Evolutionary conservation across 1,284 basidiomycete genomes (phyloP).

Genomic region (Moniliophthora roreri): DNA sequence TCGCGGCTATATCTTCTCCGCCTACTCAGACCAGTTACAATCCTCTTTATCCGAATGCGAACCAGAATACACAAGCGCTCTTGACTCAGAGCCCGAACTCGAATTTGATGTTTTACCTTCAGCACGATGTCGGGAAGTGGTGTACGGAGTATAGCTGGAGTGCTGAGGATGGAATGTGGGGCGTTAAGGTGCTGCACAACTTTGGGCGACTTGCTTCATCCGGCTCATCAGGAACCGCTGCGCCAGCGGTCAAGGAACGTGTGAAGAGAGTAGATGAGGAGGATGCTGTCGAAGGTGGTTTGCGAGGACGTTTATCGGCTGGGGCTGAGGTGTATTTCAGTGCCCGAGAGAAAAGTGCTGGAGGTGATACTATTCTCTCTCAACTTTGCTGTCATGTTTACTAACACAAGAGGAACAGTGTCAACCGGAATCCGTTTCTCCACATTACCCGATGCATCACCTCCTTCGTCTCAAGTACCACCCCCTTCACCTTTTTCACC

Average conservation of each 20-base stretch:
- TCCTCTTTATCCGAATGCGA: conserved; percentile 28
- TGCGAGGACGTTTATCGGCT: conserved; percentile 87
- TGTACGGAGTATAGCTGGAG: conserved; percentile 95
- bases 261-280: conserved; percentile 84
- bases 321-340: conserved; percentile 96
- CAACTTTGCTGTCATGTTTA: background rate
- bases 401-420: conserved; percentile 47
- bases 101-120: conserved; percentile 86
- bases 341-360: conserved; percentile 89
- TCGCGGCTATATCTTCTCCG: conserved; percentile 77
- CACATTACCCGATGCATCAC: conserved; percentile 78
- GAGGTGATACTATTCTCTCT: conserved; percentile 49
- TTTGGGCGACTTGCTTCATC: conserved; percentile 67
- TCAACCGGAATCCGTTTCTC: conserved; percentile 94
- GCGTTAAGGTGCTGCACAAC: conserved; percentile 88
- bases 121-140: conserved; percentile 92
- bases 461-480: conserved; percentile 57
- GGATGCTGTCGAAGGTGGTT: conserved; percentile 85
- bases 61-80: conserved; percentile 43
- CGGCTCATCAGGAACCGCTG: conserved; percentile 30
- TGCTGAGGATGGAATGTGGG: conserved; percentile 92
- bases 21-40: conserved; percentile 29
- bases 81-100: conserved; percentile 38
- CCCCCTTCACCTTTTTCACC: conserved; percentile 36
- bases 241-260: conserved; percentile 25